A percentile compares a stretch with the other conserved stretches of the same genome.
phyloP scores from a whole-genome alignment of 495 filamentous ascomycete species.

The Parachaetomium inaequale region DNA sequence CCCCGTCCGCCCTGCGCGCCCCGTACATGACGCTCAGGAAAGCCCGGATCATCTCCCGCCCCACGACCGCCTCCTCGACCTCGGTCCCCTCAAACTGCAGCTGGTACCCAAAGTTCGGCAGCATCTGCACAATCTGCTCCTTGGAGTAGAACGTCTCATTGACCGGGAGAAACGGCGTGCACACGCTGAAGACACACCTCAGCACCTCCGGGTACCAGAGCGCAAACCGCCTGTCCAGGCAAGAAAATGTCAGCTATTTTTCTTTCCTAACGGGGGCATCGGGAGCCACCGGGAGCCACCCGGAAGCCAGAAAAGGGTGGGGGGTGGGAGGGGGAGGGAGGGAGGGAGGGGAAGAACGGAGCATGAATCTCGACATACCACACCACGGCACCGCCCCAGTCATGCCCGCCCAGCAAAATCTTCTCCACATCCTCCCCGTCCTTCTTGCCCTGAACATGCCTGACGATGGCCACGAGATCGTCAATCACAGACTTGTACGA shows the following conservation, averaged over 20 bases:
- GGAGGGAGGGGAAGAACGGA: too few species aligned
- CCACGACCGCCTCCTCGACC: conserved; percentile 58
- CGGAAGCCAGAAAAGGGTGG: too few species aligned
- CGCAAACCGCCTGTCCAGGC: conserved; percentile 63
- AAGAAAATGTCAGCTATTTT: too few species aligned
- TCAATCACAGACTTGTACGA: conserved; percentile 60
- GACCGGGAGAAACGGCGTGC: conserved; percentile 66
- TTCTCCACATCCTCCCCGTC: neutral
- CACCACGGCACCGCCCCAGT: conserved; percentile 62
- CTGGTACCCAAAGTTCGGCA: conserved; percentile 83
- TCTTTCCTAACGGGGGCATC: too few species aligned
- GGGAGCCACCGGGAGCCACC: too few species aligned
- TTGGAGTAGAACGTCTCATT: conserved; percentile 42
- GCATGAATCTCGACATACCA: too few species aligned
- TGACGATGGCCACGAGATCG: conserved; percentile 49
- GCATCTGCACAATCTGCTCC: conserved; percentile 47
- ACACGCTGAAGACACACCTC: conserved; percentile 69
- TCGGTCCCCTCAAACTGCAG: conserved; percentile 66
- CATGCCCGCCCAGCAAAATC: conserved; percentile 76
- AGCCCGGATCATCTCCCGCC: conserved; percentile 52
- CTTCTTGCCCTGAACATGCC: conserved; percentile 1
- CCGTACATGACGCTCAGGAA: conserved; percentile 71
- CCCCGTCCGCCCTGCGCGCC: conserved; percentile 51
- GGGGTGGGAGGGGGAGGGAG: too few species aligned
- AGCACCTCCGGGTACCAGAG: conserved; percentile 70